phyloP scores from a whole-genome alignment of 805 yeast genomes.

The Yarrowia porcina region DNA sequence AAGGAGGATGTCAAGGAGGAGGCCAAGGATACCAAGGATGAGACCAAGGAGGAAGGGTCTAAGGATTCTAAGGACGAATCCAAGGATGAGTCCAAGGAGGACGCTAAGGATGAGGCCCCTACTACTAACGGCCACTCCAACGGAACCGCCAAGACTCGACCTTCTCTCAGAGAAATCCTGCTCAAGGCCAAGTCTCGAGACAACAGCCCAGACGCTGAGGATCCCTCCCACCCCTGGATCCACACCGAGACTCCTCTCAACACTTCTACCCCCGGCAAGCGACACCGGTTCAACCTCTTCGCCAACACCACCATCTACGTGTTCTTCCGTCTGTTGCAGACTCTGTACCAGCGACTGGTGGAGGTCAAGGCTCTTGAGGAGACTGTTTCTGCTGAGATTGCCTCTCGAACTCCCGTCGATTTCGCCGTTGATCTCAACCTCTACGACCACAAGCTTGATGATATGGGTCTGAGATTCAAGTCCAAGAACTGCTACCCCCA shows the following conservation, averaged over 20 bases:
- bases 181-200: slow-evolving; percentile 23
- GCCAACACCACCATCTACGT: slow-evolving; percentile 86
- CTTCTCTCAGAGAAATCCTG: neutral
- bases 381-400: slow-evolving; percentile 70
- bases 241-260: slow-evolving; percentile 41
- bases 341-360: slow-evolving; percentile 71
- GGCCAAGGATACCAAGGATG: neutral
- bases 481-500: slow-evolving; percentile 56
- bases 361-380: slow-evolving; percentile 73
- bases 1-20: neutral
- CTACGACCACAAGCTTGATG: slow-evolving; percentile 73
- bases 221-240: slow-evolving; percentile 41
- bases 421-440: slow-evolving; percentile 87
- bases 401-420: slow-evolving; percentile 43
- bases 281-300: slow-evolving; percentile 67
- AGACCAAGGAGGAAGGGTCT: neutral
- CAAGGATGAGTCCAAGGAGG: neutral
- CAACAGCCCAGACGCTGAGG: slow-evolving; percentile 20
- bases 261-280: slow-evolving; percentile 28
- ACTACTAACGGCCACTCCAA: neutral
- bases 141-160: neutral
- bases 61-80: neutral
- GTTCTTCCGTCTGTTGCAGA: slow-evolving; percentile 80
- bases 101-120: neutral
- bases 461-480: slow-evolving; percentile 67